A percentile compares a stretch with the other conserved stretches of the same genome.
phyloP scores from a whole-genome alignment of 805 yeast genomes.

The Monosporozyma siamensis region DNA sequence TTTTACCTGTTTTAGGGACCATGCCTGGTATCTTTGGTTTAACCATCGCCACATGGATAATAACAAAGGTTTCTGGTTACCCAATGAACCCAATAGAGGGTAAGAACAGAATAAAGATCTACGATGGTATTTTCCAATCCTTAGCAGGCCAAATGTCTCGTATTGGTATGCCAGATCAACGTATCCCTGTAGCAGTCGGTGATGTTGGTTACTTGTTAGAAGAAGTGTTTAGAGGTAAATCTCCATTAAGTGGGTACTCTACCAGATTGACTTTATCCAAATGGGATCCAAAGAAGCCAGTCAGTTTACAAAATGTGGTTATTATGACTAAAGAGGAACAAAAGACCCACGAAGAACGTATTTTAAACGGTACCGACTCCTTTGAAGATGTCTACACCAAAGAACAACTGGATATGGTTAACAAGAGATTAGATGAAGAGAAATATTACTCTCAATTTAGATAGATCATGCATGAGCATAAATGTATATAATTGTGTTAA shows the following conservation, averaged over 20 bases:
- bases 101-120: conserved; percentile 73
- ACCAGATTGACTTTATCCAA: conserved; percentile 71
- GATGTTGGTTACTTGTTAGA: conserved; percentile 82
- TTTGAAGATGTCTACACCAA: conserved; percentile 54
- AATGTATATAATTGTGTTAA: neutral
- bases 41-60: conserved; percentile 73
- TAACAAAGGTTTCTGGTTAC: conserved; percentile 76
- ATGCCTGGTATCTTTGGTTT: conserved; percentile 96
- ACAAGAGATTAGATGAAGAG: conserved; percentile 66
- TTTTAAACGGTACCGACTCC: conserved; percentile 58
- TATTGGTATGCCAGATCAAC: conserved; percentile 59
- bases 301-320: conserved; percentile 70
- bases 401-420: conserved; percentile 48
- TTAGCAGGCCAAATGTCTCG: conserved; percentile 83
- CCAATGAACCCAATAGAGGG: conserved; percentile 89
- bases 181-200: conserved; percentile 59
- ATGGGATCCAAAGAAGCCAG: conserved; percentile 68
- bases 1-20: conserved; percentile 91
- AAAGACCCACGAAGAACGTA: conserved; percentile 62
- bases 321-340: conserved; percentile 86
- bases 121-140: conserved; percentile 74
- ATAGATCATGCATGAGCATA: conserved; percentile 4
- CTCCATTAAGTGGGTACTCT: conserved; percentile 75
- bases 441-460: conserved; percentile 52
- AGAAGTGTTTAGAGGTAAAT: conserved; percentile 88